Percentiles rank a stretch among this genome's conserved stretches.
phyloP scores from a whole-genome alignment of 164 flowering plant species.

The Vitis labrusca region DNA sequence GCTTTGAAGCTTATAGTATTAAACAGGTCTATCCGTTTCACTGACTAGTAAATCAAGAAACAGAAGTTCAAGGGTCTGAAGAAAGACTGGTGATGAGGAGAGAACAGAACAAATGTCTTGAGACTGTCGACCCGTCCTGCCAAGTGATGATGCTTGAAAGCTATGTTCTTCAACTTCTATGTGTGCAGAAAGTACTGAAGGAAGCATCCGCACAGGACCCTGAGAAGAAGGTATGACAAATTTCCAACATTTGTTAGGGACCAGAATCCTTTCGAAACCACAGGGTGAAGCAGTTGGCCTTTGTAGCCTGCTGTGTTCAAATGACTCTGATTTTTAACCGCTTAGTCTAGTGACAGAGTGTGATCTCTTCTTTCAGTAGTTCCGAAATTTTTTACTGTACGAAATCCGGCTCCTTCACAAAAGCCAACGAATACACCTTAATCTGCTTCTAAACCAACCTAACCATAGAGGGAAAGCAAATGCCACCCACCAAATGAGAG shows the following conservation, averaged over 20 bases:
- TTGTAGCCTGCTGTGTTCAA: too few relatives aligned
- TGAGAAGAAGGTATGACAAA: slow-evolving; percentile 23
- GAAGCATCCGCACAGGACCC: slow-evolving; percentile 27
- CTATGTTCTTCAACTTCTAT: slow-evolving; percentile 53
- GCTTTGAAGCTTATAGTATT: too few relatives aligned
- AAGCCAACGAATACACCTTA: neutral
- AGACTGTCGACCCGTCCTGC: slow-evolving; percentile 18
- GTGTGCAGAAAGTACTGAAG: slow-evolving; percentile 41
- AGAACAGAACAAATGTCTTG: neutral
- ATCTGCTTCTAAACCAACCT: neutral
- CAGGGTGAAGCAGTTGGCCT: neutral
- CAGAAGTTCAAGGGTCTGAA: slow-evolving; percentile 10
- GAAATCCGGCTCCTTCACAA: neutral
- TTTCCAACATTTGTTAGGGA: neutral
- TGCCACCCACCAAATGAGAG: neutral
- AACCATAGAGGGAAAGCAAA: neutral
- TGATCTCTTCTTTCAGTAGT: neutral
- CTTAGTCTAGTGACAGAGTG: neutral
- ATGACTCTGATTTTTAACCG: too few relatives aligned
- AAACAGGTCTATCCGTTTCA: neutral
- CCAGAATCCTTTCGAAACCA: neutral
- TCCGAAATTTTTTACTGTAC: neutral
- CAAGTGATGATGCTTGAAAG: slow-evolving; percentile 52
- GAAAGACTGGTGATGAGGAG: slow-evolving; percentile 9
- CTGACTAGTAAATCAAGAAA: slow-evolving; percentile 11